Evolutionary conservation across 331 rosid species (phyloP), one percentile per base, ranked within the genome.

Genomic region (Malus hybrid): DNA sequence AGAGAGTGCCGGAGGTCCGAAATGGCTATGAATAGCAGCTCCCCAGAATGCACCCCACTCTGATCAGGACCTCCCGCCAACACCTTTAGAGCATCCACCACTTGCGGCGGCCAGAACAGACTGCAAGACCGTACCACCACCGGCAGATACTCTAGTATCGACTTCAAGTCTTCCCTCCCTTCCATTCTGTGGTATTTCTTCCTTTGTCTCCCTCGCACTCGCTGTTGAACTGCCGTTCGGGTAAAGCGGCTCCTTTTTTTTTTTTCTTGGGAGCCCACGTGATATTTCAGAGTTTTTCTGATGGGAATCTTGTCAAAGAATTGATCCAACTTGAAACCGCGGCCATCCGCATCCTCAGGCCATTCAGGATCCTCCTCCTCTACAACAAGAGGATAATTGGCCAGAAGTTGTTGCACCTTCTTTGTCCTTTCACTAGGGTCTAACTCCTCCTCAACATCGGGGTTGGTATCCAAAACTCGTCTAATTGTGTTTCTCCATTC

Each of bases 311-410:
- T 94, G 78, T 94, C 94, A 36, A 94, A 94, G 83, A 91, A 90
- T 77, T 86, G 90, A 20, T 91, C 88, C 81, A 94, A 75, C 87
- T 75, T 92, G 46, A 39, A 39, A 39, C 46, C 46, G 0, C 46
- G 46, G 46, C 46, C 46, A 39, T 39, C 46, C 1, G 95, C 91
- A 82, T 94, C 93, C 71, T 92, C 88, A 44, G 97, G 95, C 97
- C 97, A 94, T 20, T 88, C 70, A 36, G 99, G 96, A 88, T 94
- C 99, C 86, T 94, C 99, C 16, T 94, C 96, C 66, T 94, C 96
- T 60, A 92, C 87, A 66, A 94, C 89, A 77, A 94, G 99, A 13
- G 93, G 93, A 73, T 90, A 92, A 32, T 88, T 79, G 16, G 75
- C 76, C 24, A 91, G 55, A 80, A 94, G 99, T 75, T 91, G 85